A percentile compares a stretch with the other conserved stretches of the same genome.
Conservation (phyloP, 208 protist species). For the Leptomonas seymouri region DNA sequence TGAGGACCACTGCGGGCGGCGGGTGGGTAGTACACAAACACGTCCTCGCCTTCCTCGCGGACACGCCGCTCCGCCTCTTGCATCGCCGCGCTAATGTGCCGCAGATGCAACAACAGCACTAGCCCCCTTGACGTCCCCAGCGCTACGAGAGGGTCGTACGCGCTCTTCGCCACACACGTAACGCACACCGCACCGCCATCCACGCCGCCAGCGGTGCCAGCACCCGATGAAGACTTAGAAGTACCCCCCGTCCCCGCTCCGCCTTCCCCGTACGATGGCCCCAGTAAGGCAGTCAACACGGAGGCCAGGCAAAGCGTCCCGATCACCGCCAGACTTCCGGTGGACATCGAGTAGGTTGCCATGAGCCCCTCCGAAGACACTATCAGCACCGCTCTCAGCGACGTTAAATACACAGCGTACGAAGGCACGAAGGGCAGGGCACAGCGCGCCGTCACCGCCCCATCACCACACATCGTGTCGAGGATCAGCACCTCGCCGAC, state of each 20-base stretch:
- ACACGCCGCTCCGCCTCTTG: conserved; percentile 20
- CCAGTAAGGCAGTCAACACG: conserved; percentile 20
- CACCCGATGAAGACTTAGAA: no score
- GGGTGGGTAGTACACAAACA: conserved; percentile 38
- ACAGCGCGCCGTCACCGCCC: conserved; percentile 50
- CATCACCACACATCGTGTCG: conserved; percentile 37
- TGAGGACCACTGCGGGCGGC: not conserved
- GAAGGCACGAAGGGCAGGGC: conserved; percentile 79
- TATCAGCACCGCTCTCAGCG: conserved; percentile 65
- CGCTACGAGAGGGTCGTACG: conserved; percentile 79
- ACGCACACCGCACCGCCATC: conserved; percentile 23
- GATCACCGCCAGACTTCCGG: conserved; percentile 45
- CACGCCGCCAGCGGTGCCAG: not conserved
- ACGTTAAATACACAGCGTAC: conserved; percentile 60
- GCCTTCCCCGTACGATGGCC: conserved; percentile 10
- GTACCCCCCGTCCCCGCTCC: not conserved
- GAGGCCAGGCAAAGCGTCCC: conserved; percentile 30
- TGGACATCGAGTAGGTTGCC: conserved; percentile 63
- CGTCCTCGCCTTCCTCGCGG: conserved; percentile 37
- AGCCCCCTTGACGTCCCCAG: conserved; percentile 64
- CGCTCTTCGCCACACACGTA: conserved; percentile 60
- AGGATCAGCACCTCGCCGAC: conserved; percentile 44
- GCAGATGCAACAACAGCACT: conserved; percentile 57
- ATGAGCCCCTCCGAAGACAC: conserved; percentile 60
- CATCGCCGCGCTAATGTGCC: conserved; percentile 31